A percentile compares a stretch with the other conserved stretches of the same genome.
These are phyloP conservation scores for Rosellinia necatrix DNA, from an alignment of 2,329 filamentous ascomycete species.

Conservation along the genomic window DNA sequence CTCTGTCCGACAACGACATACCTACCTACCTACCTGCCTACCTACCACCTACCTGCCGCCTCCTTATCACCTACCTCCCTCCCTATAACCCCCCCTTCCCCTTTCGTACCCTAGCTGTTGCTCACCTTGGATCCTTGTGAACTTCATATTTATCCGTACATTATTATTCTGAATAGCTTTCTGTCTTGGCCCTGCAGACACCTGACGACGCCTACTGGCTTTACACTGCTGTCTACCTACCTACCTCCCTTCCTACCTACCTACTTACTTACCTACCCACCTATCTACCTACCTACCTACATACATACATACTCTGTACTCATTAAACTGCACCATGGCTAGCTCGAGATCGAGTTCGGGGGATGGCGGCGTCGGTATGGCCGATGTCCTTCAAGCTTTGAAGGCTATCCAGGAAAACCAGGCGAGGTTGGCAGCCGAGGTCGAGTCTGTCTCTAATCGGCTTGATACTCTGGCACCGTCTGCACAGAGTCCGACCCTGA, in stretches of 20 bases:
- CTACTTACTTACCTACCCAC: slow-evolving; percentile 1
- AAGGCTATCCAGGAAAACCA: slow-evolving; percentile 40
- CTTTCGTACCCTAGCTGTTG: neutral
- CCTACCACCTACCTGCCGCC: neutral
- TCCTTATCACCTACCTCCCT: neutral
- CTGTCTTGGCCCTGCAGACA: slow-evolving; percentile 1
- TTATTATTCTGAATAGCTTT: neutral
- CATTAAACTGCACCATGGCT: slow-evolving; percentile 32
- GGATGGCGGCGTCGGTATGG: slow-evolving; percentile 30
- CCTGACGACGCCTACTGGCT: neutral
- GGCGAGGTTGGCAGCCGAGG: slow-evolving; percentile 35
- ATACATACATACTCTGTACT: too few species aligned
- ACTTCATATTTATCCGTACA: neutral
- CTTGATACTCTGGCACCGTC: slow-evolving; percentile 37
- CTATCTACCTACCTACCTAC: slow-evolving; percentile 3
- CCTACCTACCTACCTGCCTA: too few species aligned
- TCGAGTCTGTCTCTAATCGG: slow-evolving; percentile 38
- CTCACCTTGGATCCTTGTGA: slow-evolving; percentile 1
- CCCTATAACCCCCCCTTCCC: neutral
- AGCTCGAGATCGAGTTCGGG: slow-evolving; percentile 30
- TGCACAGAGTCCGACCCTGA: slow-evolving; percentile 26
- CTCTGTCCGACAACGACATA: slow-evolving; percentile 12
- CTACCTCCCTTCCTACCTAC: neutral
- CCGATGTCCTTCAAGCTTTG: slow-evolving; percentile 38
- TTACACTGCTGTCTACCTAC: slow-evolving; percentile 8